Evolutionary conservation across 208 protist genomes (phyloP).

Genomic region (Leishmania turanica): DNA sequence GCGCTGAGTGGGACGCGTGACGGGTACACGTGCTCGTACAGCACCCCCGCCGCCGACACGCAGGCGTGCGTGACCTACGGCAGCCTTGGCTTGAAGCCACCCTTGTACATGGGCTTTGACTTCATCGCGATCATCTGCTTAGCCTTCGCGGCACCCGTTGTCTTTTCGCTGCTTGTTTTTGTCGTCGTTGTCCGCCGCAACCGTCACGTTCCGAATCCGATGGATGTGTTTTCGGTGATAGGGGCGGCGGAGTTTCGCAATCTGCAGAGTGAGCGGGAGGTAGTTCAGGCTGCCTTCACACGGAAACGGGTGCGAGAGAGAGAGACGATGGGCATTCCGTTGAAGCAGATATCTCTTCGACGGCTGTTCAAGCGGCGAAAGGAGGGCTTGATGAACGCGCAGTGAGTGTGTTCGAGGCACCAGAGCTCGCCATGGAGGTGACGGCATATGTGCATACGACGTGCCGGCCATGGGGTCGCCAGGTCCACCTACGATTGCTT

Average conservation of each 20-base stretch:
- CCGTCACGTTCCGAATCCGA: neutral
- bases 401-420: neutral
- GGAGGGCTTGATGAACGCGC: neutral
- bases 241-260: neutral
- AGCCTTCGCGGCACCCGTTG: neutral
- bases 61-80: conserved; percentile 22
- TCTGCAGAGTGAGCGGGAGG: conserved; percentile 6
- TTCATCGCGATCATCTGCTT: neutral
- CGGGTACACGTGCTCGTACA: conserved; percentile 45
- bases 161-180: neutral
- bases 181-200: neutral
- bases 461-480: too few relatives aligned
- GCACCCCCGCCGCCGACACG: conserved; percentile 21
- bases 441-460: neutral
- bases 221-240: neutral
- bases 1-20: conserved; percentile 22
- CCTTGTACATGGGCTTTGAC: neutral
- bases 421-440: neutral
- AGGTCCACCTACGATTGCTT: too few relatives aligned
- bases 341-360: conserved; percentile 26
- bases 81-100: neutral
- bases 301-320: neutral
- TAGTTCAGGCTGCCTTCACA: conserved; percentile 10
- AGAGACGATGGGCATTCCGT: conserved; percentile 11
- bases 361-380: conserved; percentile 27